Evolutionary conservation across 139 green algal genomes (phyloP).

Genomic region (Micromonas pusilla): DNA sequence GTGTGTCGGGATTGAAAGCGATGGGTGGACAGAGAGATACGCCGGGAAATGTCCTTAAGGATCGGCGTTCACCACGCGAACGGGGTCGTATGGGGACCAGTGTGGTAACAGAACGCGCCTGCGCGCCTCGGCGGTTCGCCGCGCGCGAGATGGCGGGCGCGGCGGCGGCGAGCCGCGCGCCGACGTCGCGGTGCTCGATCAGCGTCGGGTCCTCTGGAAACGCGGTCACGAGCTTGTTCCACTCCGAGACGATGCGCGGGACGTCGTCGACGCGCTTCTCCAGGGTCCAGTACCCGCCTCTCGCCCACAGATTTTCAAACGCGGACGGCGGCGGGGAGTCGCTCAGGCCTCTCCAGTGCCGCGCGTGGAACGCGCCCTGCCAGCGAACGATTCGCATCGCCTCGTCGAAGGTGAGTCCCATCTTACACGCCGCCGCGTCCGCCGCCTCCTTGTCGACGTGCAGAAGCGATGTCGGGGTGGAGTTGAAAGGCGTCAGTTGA

Average conservation of each 20-base stretch:
- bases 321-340: not conserved
- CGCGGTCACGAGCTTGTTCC: not conserved
- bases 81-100: too few species aligned
- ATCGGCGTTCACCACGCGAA: too few species aligned
- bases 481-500: too few species aligned
- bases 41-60: too few species aligned
- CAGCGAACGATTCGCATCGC: not conserved
- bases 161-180: not conserved
- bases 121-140: not conserved
- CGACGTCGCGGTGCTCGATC: not conserved
- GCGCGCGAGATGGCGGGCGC: not conserved
- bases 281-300: not conserved
- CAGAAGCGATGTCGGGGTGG: too few species aligned
- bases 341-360: not conserved
- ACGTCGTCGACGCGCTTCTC: not conserved
- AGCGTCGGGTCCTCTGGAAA: not conserved
- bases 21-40: too few species aligned
- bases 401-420: not conserved
- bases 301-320: not conserved
- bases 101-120: too few species aligned
- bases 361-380: not conserved
- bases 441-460: too few species aligned
- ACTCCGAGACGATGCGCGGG: not conserved
- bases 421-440: not conserved
- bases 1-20: too few species aligned